A percentile compares a stretch with the other conserved stretches of the same genome.
Evolutionary conservation across 495 filamentous ascomycete species (phyloP).

Genomic region (Aspergillus baeticus): DNA sequence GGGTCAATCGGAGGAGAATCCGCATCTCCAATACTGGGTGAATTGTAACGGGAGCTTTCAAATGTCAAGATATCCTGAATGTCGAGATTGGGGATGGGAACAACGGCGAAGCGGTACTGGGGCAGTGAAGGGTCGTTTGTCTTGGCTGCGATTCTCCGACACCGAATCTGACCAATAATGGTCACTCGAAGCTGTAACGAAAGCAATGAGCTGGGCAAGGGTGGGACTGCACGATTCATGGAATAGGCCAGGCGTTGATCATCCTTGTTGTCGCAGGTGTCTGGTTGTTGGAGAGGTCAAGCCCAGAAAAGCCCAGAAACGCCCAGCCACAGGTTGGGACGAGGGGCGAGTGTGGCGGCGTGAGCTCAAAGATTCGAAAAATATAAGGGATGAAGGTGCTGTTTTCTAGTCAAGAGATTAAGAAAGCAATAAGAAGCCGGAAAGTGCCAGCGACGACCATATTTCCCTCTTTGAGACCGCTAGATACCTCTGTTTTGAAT

Average conservation of each 20-base stretch:
- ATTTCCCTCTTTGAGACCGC: background rate
- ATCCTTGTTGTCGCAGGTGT: background rate
- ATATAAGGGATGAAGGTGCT: too few species aligned
- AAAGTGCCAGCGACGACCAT: background rate
- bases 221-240: slow-evolving; percentile 4
- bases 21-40: background rate
- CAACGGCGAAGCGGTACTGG: background rate
- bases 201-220: background rate
- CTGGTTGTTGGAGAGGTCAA: background rate
- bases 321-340: slow-evolving; percentile 6
- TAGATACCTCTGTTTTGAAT: background rate
- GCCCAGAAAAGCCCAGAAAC: background rate
- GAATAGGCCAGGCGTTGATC: background rate
- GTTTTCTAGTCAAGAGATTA: too few species aligned
- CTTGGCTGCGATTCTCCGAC: background rate
- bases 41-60: background rate
- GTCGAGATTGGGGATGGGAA: background rate
- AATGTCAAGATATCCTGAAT: background rate
- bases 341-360: background rate
- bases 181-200: background rate
- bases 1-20: too few species aligned
- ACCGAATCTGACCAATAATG: background rate
- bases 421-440: background rate
- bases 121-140: background rate
- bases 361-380: too few species aligned